Conservation (phyloP, 129 eudicot species). For the Dittrichia graveolens region DNA sequence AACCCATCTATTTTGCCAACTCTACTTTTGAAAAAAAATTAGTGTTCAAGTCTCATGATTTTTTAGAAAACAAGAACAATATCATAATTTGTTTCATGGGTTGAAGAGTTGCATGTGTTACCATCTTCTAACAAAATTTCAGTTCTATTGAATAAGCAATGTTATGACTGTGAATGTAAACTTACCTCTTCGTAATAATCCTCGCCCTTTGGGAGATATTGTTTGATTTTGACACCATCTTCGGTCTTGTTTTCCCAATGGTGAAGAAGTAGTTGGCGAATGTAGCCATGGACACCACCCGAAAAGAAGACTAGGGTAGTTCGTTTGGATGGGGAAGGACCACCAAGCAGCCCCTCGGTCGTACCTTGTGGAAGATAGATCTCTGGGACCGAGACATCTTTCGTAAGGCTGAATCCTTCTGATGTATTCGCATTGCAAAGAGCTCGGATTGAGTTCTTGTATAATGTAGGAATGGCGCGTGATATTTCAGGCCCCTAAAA, state of each 20-base stretch:
- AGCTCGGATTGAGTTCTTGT: constrained; percentile 65
- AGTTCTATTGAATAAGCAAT: not conserved
- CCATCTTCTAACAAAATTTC: too few relatives aligned
- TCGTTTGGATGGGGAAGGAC: constrained; percentile 59
- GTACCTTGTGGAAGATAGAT: constrained; percentile 64
- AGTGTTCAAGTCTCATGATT: too few relatives aligned
- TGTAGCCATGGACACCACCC: constrained; percentile 81
- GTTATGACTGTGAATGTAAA: not conserved
- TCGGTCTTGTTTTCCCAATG: constrained; percentile 76
- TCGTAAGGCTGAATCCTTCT: constrained; percentile 59
- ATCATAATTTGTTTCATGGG: not conserved
- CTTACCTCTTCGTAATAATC: constrained; percentile 25
- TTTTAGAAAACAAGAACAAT: too few relatives aligned
- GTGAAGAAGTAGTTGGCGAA: constrained; percentile 62
- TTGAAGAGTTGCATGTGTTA: not conserved
- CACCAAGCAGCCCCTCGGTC: constrained; percentile 47
- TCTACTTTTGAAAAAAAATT: too few relatives aligned
- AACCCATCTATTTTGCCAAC: too few relatives aligned
- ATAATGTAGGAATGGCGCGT: constrained; percentile 44
- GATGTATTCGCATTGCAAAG: constrained; percentile 86
- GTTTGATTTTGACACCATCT: constrained; percentile 58
- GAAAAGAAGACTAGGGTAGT: constrained; percentile 69
- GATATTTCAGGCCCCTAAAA: constrained; percentile 75
- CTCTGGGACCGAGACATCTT: constrained; percentile 80
- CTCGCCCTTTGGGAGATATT: constrained; percentile 62